Evolutionary conservation across 2,329 filamentous ascomycete genomes (phyloP).

Genomic region (Mycosphaerelloides madeirae): DNA sequence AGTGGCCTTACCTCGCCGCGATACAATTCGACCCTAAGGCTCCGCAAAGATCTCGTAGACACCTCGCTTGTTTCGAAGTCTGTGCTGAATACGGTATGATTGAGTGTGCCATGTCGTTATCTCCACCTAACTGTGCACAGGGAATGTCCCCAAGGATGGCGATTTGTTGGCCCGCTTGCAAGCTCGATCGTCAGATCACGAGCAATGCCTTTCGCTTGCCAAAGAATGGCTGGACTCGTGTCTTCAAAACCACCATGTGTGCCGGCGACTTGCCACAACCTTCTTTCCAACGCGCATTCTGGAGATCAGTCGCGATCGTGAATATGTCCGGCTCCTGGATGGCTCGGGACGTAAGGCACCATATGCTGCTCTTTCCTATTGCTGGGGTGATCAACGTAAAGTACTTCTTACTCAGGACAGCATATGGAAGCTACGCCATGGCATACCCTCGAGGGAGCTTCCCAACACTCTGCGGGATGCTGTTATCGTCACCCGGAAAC

Average conservation of each 20-base stretch:
- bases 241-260: neutral
- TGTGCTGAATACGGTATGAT: slow-evolving; percentile 5
- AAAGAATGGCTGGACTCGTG: neutral
- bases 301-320: neutral
- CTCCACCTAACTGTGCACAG: slow-evolving; percentile 2
- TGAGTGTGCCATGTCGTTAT: neutral
- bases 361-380: slow-evolving; percentile 13
- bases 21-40: slow-evolving; percentile 1
- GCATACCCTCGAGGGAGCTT: slow-evolving; percentile 1
- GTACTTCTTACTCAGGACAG: slow-evolving; percentile 3
- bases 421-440: neutral
- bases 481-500: neutral
- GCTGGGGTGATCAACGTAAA: slow-evolving; percentile 7
- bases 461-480: slow-evolving; percentile 6
- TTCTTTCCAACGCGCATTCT: neutral
- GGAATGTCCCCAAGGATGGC: neutral
- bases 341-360: neutral
- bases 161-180: neutral
- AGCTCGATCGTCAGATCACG: neutral
- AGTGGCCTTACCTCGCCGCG: neutral
- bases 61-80: slow-evolving; percentile 9
- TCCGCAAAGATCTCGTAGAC: neutral
- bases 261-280: neutral
- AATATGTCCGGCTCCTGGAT: neutral
- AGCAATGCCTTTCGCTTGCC: neutral